phyloP scores from a whole-genome alignment of 169 alveolate species.

The Perkinsus marinus region DNA sequence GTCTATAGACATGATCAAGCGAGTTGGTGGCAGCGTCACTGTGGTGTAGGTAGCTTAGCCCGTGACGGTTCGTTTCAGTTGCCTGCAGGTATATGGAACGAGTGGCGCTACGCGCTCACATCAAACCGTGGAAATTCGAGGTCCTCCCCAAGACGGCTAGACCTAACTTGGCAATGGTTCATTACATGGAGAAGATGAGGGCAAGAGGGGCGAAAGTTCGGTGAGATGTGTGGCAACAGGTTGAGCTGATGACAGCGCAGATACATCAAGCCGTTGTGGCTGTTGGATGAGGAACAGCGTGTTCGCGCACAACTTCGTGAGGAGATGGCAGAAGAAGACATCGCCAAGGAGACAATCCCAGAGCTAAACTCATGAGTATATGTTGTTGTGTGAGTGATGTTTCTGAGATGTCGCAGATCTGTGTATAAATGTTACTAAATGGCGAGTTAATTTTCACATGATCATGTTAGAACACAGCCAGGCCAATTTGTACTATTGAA shows the following conservation, averaged over 20 bases:
- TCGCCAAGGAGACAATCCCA: neutral
- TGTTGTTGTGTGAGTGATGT: neutral
- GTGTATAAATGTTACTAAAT: too few species aligned
- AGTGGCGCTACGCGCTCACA: constrained; percentile 55
- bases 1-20: constrained; percentile 57
- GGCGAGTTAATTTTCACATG: too few species aligned
- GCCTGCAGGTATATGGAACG: constrained; percentile 50
- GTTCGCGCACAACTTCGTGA: constrained; percentile 48
- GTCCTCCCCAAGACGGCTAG: constrained; percentile 63
- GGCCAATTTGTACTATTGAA: too few species aligned
- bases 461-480: too few species aligned
- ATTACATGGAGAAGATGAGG: constrained; percentile 60
- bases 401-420: too few species aligned
- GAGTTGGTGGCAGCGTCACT: constrained; percentile 50
- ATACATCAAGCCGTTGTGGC: constrained; percentile 73
- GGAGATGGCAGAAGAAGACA: constrained; percentile 35
- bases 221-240: too few species aligned
- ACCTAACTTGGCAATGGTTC: constrained; percentile 51
- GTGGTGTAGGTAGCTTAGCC: neutral
- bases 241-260: neutral
- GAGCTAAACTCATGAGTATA: neutral
- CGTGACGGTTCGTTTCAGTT: neutral
- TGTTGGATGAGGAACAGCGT: constrained; percentile 53
- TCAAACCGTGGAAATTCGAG: constrained; percentile 64
- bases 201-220: constrained; percentile 57